phyloP scores from a whole-genome alignment of 2,329 filamentous ascomycete genomes.

The Ophiostoma montium region DNA sequence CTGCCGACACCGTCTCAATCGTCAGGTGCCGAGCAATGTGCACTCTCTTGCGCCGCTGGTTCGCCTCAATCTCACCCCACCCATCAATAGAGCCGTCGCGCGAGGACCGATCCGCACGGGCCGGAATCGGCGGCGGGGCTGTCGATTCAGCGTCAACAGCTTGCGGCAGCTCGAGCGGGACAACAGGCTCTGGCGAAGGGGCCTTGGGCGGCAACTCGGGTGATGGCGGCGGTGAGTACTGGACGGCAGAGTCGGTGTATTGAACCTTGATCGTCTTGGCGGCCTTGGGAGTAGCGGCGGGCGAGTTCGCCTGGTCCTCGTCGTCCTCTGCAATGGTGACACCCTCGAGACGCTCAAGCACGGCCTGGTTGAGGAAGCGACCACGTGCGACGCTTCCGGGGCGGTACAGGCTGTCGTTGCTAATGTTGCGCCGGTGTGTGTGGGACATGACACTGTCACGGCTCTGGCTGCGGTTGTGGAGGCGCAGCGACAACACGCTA shows the following conservation, averaged over 20 bases:
- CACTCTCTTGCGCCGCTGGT: constrained; percentile 58
- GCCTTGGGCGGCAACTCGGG: constrained; percentile 32
- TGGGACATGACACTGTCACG: constrained; percentile 38
- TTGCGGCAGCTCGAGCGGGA: background rate
- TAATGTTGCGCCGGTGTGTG: constrained; percentile 39
- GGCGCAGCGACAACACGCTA: constrained; percentile 38
- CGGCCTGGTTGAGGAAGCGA: constrained; percentile 37
- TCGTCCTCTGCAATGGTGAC: constrained; percentile 36
- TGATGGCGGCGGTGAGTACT: constrained; percentile 72
- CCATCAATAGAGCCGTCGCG: constrained; percentile 16
- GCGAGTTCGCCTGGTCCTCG: constrained; percentile 15
- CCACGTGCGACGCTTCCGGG: constrained; percentile 40
- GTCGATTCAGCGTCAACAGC: constrained; percentile 21
- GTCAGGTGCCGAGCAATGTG: constrained; percentile 35
- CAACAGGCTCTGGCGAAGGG: background rate
- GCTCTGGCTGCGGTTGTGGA: constrained; percentile 31
- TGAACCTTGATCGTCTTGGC: constrained; percentile 17
- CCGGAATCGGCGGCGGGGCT: constrained; percentile 20
- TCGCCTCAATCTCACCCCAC: constrained; percentile 49
- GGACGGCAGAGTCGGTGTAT: constrained; percentile 65
- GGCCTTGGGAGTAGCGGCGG: constrained; percentile 15
- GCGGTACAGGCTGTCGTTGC: constrained; percentile 42
- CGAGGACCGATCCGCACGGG: constrained; percentile 19
- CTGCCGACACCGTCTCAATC: constrained; percentile 30
- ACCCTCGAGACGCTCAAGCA: constrained; percentile 42